Evolutionary conservation across 148 eudicot genomes (phyloP).

Genomic region (Fagopyrum homotropicum): DNA sequence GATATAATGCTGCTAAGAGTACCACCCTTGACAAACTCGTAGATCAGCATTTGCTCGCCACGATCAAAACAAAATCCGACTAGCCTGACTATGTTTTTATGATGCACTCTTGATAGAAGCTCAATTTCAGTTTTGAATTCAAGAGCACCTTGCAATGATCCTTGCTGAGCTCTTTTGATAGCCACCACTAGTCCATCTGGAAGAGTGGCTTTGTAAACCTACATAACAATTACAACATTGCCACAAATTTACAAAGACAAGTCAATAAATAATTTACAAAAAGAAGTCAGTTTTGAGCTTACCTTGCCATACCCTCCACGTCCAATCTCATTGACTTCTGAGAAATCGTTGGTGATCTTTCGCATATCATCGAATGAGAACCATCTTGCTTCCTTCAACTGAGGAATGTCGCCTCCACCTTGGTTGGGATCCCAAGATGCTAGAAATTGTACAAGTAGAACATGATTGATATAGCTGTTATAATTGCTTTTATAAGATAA

Average conservation of each 20-base stretch:
- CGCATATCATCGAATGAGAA: slow-evolving; percentile 68
- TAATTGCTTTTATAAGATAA: too few relatives aligned
- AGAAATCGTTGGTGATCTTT: slow-evolving; percentile 53
- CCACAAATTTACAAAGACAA: too few relatives aligned
- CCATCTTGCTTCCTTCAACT: slow-evolving; percentile 59
- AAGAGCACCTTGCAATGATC: slow-evolving; percentile 68
- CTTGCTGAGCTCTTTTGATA: slow-evolving; percentile 67
- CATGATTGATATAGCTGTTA: too few relatives aligned
- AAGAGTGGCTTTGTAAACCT: slow-evolving; percentile 74
- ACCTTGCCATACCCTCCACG: slow-evolving; percentile 91
- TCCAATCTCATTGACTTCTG: slow-evolving; percentile 55
- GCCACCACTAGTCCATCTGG: slow-evolving; percentile 58
- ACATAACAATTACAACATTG: not conserved
- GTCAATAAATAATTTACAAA: too few relatives aligned
- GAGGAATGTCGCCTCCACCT: slow-evolving; percentile 56
- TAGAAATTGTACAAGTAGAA: slow-evolving; percentile 23
- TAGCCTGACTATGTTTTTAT: slow-evolving; percentile 75
- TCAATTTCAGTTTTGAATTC: slow-evolving; percentile 90
- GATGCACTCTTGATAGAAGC: slow-evolving; percentile 89
- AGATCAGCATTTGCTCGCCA: slow-evolving; percentile 73
- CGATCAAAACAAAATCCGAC: slow-evolving; percentile 74
- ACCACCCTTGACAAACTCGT: slow-evolving; percentile 71
- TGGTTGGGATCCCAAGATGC: slow-evolving; percentile 58
- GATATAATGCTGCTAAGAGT: slow-evolving; percentile 61
- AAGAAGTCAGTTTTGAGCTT: too few relatives aligned